Percentiles rank a stretch among this genome's conserved stretches.
phyloP scores from a whole-genome alignment of 768 basidiomycete species.

The Podaxis rugospora region DNA sequence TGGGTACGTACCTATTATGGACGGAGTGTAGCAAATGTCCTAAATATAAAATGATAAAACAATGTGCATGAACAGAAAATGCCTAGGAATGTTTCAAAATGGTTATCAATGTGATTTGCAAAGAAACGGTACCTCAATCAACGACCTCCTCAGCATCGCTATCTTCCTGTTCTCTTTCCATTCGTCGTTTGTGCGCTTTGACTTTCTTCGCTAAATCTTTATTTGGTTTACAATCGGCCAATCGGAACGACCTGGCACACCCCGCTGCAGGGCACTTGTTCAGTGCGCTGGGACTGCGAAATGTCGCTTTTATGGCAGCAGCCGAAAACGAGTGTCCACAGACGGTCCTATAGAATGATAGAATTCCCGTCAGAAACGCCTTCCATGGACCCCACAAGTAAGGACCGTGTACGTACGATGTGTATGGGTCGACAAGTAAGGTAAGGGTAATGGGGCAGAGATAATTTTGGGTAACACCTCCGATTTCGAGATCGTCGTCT shows the following conservation, averaged over 20 bases:
- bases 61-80: background rate
- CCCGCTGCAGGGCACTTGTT: constrained; percentile 69
- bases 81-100: background rate
- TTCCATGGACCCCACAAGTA: background rate
- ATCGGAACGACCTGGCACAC: constrained; percentile 55
- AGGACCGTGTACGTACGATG: constrained; percentile 55
- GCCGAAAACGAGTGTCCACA: constrained; percentile 85
- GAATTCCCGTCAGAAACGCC: constrained; percentile 7
- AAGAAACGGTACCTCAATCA: constrained; percentile 27
- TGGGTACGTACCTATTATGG: background rate
- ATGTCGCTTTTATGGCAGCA: constrained; percentile 62
- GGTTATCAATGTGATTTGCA: background rate
- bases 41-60: background rate
- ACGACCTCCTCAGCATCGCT: constrained; percentile 61
- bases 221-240: constrained; percentile 48
- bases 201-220: constrained; percentile 59
- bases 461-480: constrained; percentile 79
- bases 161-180: constrained; percentile 41
- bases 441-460: constrained; percentile 79
- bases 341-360: constrained; percentile 35
- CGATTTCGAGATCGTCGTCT: constrained; percentile 87
- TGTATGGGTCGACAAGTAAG: constrained; percentile 66
- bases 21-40: background rate
- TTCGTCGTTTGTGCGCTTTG: constrained; percentile 52
- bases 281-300: constrained; percentile 30